phyloP scores from a whole-genome alignment of 1,139 yeast species.

The Pichia sp. region DNA sequence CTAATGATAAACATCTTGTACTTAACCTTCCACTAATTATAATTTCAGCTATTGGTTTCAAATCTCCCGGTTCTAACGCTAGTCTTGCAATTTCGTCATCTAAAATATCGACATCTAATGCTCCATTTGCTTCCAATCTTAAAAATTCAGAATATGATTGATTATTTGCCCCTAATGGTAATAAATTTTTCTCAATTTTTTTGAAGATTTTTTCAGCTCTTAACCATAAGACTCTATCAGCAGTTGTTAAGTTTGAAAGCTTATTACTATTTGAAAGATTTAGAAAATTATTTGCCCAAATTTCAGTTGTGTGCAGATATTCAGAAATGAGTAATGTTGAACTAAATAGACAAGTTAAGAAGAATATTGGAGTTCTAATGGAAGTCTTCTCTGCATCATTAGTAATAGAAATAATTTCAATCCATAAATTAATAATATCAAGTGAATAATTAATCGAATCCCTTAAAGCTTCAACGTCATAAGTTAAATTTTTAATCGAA shows the following conservation, averaged over 20 bases:
- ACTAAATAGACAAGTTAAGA: slow-evolving; percentile 60
- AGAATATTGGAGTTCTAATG: slow-evolving; percentile 66
- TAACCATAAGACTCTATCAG: slow-evolving; percentile 45
- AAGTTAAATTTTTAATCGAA: slow-evolving; percentile 37
- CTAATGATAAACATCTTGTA: slow-evolving; percentile 52
- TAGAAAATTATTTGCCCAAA: slow-evolving; percentile 35
- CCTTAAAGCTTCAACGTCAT: slow-evolving; percentile 51
- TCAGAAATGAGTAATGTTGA: slow-evolving; percentile 56
- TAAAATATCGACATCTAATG: slow-evolving; percentile 42
- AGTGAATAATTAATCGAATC: slow-evolving; percentile 53
- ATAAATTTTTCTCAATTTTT: slow-evolving; percentile 49
- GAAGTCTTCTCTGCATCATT: slow-evolving; percentile 59
- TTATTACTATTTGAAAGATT: slow-evolving; percentile 16
- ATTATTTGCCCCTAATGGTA: slow-evolving; percentile 37
- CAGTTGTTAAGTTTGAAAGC: slow-evolving; percentile 31
- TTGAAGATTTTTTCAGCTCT: slow-evolving; percentile 45
- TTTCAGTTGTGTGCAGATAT: slow-evolving; percentile 50
- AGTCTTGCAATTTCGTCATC: slow-evolving; percentile 39
- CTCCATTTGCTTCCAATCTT: slow-evolving; percentile 49
- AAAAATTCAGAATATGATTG: slow-evolving; percentile 51
- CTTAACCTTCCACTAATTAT: slow-evolving; percentile 46
- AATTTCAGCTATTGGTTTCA: slow-evolving; percentile 37
- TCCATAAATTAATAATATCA: slow-evolving; percentile 61
- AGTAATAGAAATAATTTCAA: slow-evolving; percentile 54
- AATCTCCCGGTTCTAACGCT: slow-evolving; percentile 38